Evolutionary conservation across 208 protist genomes (phyloP).

Genomic region (Crithidia bombi): DNA sequence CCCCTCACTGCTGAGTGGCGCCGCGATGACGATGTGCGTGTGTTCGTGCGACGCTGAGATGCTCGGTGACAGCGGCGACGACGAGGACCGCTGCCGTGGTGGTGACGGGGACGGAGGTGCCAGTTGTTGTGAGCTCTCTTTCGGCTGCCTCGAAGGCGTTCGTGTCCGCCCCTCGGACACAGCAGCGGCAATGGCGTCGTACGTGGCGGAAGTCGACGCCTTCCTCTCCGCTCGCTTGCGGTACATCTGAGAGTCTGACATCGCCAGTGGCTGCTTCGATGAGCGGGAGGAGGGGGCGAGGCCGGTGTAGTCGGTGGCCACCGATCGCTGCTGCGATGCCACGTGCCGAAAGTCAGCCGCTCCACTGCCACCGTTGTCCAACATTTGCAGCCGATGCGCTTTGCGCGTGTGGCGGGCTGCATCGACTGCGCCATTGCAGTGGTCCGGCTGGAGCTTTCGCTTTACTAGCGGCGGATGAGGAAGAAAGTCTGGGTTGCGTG

Average conservation of each 20-base stretch:
- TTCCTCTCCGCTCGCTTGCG: neutral
- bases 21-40: neutral
- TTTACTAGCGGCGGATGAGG: neutral
- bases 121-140: neutral
- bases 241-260: slow-evolving; percentile 15
- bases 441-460: neutral
- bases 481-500: too few species aligned
- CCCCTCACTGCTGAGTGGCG: neutral
- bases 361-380: neutral
- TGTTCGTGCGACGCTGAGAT: neutral
- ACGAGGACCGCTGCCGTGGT: neutral
- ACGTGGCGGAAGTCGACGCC: neutral
- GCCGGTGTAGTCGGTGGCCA: neutral
- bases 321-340: neutral
- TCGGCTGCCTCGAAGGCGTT: too few species aligned
- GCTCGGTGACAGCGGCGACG: neutral
- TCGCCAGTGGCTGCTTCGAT: slow-evolving; percentile 10
- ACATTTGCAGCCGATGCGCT: slow-evolving; percentile 11
- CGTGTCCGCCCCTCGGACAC: neutral
- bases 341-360: neutral
- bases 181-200: too few species aligned
- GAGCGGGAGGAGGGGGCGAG: slow-evolving; percentile 22
- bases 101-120: neutral
- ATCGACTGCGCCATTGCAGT: neutral
- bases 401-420: neutral